A percentile compares a stretch with the other conserved stretches of the same genome.
These are phyloP conservation scores for Leccinum broughii DNA, from an alignment of 768 basidiomycete genomes.

Conservation along the genomic window DNA sequence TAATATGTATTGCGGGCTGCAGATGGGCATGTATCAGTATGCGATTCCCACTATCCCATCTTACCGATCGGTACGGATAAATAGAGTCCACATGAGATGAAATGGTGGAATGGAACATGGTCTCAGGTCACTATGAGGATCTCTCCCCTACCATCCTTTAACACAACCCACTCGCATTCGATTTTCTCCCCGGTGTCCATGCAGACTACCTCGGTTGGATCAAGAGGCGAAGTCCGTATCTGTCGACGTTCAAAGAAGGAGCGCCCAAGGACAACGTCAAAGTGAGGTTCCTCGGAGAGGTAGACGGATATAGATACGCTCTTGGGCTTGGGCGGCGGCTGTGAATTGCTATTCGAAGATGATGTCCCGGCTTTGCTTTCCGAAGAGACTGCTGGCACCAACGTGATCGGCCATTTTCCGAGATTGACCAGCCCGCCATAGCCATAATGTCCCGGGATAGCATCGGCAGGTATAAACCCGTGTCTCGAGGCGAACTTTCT, in stretches of 20 bases:
- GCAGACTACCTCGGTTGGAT: constrained; percentile 89
- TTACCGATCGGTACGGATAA: not conserved
- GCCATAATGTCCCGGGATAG: constrained; percentile 90
- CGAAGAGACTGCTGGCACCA: constrained; percentile 35
- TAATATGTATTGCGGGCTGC: not conserved
- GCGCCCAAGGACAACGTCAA: constrained; percentile 91
- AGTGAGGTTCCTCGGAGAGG: constrained; percentile 92
- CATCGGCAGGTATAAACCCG: constrained; percentile 84
- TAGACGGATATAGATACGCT: constrained; percentile 64
- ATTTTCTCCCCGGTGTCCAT: constrained; percentile 91
- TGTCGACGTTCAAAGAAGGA: constrained; percentile 82
- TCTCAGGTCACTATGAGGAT: constrained; percentile 78
- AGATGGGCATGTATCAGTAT: not conserved
- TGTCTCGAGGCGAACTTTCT: constrained; percentile 87
- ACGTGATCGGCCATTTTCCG: constrained; percentile 84
- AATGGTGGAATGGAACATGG: no score
- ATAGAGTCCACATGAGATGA: not conserved
- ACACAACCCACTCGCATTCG: constrained; percentile 87
- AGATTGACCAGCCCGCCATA: constrained; percentile 87
- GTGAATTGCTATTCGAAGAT: constrained; percentile 3
- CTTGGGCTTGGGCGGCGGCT: constrained; percentile 32
- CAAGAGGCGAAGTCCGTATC: constrained; percentile 69
- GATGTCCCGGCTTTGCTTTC: not conserved
- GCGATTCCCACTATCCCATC: not conserved
- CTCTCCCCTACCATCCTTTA: constrained; percentile 89